These are phyloP conservation scores for Xylariomycetidae sp. DNA, from an alignment of 2,329 filamentous ascomycete genomes.

Conservation along the genomic window DNA sequence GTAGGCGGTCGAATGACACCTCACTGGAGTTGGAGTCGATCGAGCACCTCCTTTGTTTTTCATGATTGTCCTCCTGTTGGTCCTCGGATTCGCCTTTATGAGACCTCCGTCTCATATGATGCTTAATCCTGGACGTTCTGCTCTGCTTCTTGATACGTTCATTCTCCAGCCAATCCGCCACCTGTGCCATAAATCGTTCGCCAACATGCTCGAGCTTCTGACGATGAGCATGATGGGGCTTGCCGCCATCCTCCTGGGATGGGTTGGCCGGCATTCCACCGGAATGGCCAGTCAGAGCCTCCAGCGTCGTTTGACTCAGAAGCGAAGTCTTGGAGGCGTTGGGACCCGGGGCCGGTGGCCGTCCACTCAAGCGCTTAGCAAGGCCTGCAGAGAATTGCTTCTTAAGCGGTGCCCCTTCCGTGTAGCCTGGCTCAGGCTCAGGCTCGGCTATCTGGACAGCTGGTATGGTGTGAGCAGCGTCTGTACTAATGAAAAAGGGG, in stretches of 20 bases:
- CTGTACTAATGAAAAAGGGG: slow-evolving; percentile 1
- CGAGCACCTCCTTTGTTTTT: slow-evolving; percentile 40
- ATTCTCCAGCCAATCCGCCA: slow-evolving; percentile 76
- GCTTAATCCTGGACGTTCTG: slow-evolving; percentile 43
- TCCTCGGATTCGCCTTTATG: slow-evolving; percentile 25
- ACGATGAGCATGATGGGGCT: slow-evolving; percentile 26
- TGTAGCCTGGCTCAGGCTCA: slow-evolving; percentile 22
- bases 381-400: slow-evolving; percentile 40
- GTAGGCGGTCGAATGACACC: slow-evolving; percentile 71
- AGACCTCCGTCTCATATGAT: slow-evolving; percentile 34
- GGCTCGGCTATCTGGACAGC: slow-evolving; percentile 56
- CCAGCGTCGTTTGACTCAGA: slow-evolving; percentile 30
- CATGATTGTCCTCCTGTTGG: slow-evolving; percentile 10
- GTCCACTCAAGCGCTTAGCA: slow-evolving; percentile 39
- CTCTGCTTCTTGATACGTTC: slow-evolving; percentile 64
- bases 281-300: slow-evolving; percentile 22
- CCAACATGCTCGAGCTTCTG: slow-evolving; percentile 31
- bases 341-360: slow-evolving; percentile 28
- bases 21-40: slow-evolving; percentile 62
- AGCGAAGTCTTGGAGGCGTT: slow-evolving; percentile 41
- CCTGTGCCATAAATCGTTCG: slow-evolving; percentile 62
- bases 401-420: slow-evolving; percentile 32
- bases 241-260: slow-evolving; percentile 16
- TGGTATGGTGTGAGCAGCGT: slow-evolving; percentile 20
- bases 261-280: slow-evolving; percentile 21